A percentile compares a stretch with the other conserved stretches of the same genome.
Evolutionary conservation across 306 rosid species (phyloP).

Genomic region (Oemleria cerasiformis): DNA sequence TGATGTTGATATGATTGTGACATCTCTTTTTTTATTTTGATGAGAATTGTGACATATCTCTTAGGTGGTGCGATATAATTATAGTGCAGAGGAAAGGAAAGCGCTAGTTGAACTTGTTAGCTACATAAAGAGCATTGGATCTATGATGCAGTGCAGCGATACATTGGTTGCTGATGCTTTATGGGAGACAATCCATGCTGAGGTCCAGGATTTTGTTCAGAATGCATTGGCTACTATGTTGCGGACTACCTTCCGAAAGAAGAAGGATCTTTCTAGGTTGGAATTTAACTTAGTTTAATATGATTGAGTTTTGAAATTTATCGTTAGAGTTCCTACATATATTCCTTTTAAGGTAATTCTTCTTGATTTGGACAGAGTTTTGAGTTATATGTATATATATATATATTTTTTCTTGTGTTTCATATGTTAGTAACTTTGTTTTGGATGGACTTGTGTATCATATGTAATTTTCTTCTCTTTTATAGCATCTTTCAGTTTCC

Average conservation of each 20-base stretch:
- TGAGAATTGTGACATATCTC: slow-evolving; percentile 14
- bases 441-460: not conserved
- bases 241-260: slow-evolving; percentile 92
- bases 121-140: slow-evolving; percentile 93
- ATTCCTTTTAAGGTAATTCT: too few species aligned
- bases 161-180: slow-evolving; percentile 95
- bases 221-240: slow-evolving; percentile 90
- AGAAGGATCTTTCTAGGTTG: slow-evolving; percentile 95
- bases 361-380: too few species aligned
- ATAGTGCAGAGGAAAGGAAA: slow-evolving; percentile 85
- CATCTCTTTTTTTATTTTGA: too few species aligned
- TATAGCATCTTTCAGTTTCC: not conserved
- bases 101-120: slow-evolving; percentile 88
- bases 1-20: slow-evolving; percentile 11
- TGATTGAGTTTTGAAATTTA: too few species aligned
- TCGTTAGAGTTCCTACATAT: too few species aligned
- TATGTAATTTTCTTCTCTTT: not conserved
- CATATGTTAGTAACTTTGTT: not conserved
- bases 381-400: too few species aligned
- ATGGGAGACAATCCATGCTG: slow-evolving; percentile 98
- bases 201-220: slow-evolving; percentile 99
- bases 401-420: slow-evolving; percentile 1
- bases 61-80: slow-evolving; percentile 93
- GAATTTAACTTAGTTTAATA: slow-evolving; percentile 20
- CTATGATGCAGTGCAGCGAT: slow-evolving; percentile 92